Conservation (phyloP, 306 rosid genomes). For the Glycine tomentella region DNA sequence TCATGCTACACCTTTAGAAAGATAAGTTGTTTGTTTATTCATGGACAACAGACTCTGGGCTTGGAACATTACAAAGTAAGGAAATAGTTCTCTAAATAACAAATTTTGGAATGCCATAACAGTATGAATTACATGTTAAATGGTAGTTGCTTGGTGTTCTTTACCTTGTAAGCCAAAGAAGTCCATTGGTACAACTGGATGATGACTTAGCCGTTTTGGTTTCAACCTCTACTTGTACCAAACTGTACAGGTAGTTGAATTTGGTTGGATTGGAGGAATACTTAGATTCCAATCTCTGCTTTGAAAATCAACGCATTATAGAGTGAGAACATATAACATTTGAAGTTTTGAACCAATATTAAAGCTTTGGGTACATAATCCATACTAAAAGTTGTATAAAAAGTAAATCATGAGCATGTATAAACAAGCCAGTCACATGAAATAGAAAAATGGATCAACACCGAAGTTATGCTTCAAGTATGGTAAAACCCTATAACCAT, state of each 20-base stretch:
- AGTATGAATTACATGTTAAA: slow-evolving; percentile 33
- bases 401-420: slow-evolving; percentile 5
- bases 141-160: slow-evolving; percentile 8
- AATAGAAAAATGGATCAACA: slow-evolving; percentile 12
- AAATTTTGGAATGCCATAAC: slow-evolving; percentile 35
- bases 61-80: slow-evolving; percentile 1
- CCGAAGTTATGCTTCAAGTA: slow-evolving; percentile 9
- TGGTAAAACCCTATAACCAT: slow-evolving; percentile 14
- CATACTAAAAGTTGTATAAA: neutral
- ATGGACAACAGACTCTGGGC: neutral
- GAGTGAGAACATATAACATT: slow-evolving; percentile 40
- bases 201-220: slow-evolving; percentile 79
- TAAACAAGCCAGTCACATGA: slow-evolving; percentile 23
- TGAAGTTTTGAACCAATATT: no score
- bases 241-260: slow-evolving; percentile 73
- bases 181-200: slow-evolving; percentile 98
- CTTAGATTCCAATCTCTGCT: slow-evolving; percentile 89
- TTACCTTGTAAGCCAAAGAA: slow-evolving; percentile 99
- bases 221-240: slow-evolving; percentile 86
- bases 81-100: slow-evolving; percentile 4
- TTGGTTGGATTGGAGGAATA: slow-evolving; percentile 64
- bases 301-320: slow-evolving; percentile 38
- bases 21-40: slow-evolving; percentile 3
- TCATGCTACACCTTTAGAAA: neutral
- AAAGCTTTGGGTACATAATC: neutral